Conservation (phyloP, 2,329 filamentous ascomycete genomes). For the Atkinsonella texensis region DNA sequence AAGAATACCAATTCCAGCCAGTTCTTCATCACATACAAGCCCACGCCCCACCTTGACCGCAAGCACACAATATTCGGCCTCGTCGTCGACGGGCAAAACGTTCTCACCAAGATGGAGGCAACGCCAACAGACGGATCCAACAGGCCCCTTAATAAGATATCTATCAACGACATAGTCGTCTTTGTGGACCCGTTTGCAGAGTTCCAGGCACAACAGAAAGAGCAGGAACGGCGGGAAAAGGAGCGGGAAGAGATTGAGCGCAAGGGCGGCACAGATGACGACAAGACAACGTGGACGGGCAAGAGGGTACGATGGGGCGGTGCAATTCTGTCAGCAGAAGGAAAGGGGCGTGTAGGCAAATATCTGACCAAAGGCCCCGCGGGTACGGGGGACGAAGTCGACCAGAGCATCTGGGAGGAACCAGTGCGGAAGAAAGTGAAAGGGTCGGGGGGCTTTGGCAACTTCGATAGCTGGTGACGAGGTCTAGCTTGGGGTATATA, state of each 20-base stretch:
- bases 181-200: slow-evolving; percentile 94
- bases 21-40: slow-evolving; percentile 86
- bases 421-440: slow-evolving; percentile 74
- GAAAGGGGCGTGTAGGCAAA: slow-evolving; percentile 52
- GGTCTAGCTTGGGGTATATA: background rate
- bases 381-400: slow-evolving; percentile 42
- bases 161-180: slow-evolving; percentile 71
- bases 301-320: slow-evolving; percentile 69
- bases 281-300: slow-evolving; percentile 89
- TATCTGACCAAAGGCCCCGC: slow-evolving; percentile 56
- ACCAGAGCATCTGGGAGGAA: slow-evolving; percentile 39
- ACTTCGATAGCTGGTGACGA: slow-evolving; percentile 80
- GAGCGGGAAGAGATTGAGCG: slow-evolving; percentile 49
- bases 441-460: slow-evolving; percentile 63
- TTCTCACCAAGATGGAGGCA: slow-evolving; percentile 65
- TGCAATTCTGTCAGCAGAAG: slow-evolving; percentile 34
- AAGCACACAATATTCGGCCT: slow-evolving; percentile 97
- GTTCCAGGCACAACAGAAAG: slow-evolving; percentile 64
- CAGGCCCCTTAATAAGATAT: slow-evolving; percentile 63
- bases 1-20: slow-evolving; percentile 96
- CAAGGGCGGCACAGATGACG: slow-evolving; percentile 69
- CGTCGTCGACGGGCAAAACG: slow-evolving; percentile 64
- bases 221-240: slow-evolving; percentile 46
- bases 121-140: slow-evolving; percentile 64
- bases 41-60: slow-evolving; percentile 73